Percentiles rank a stretch among this genome's conserved stretches.
Conservation (phyloP, 1,284 basidiomycete genomes). For the Sporisorium reilianum region DNA sequence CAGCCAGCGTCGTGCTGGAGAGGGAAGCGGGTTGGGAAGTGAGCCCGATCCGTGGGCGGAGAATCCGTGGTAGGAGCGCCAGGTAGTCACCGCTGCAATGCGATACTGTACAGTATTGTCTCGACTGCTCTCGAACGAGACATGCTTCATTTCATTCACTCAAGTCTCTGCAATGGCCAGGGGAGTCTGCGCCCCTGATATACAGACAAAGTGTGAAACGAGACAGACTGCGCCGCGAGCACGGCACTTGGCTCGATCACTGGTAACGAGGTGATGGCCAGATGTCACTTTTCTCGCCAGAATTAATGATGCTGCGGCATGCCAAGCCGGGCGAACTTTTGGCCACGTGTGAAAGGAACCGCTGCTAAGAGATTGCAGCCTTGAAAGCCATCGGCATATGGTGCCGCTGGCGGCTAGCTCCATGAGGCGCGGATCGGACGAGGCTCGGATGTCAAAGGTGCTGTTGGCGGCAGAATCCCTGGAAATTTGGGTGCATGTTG, state of each 20-base stretch:
- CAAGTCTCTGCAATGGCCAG: neutral
- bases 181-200: no score
- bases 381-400: conserved; percentile 4
- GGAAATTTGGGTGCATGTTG: conserved; percentile 24
- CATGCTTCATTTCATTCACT: neutral
- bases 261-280: neutral
- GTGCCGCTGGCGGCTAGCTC: neutral
- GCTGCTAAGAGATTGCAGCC: neutral
- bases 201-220: neutral
- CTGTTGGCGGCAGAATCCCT: conserved; percentile 3
- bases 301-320: conserved; percentile 22
- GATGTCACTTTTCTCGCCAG: neutral
- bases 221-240: neutral
- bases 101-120: neutral
- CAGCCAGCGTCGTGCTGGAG: conserved; percentile 18
- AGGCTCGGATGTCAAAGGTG: conserved; percentile 3
- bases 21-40: conserved; percentile 4
- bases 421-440: neutral
- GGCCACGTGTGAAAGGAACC: conserved; percentile 14
- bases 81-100: no score
- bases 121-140: neutral
- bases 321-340: conserved; percentile 17
- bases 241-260: neutral
- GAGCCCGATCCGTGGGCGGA: conserved; percentile 48
- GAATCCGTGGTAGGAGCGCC: conserved; percentile 33